Conservation (phyloP, 1,139 yeast genomes). For the Sugiyamaella neomexicana region DNA sequence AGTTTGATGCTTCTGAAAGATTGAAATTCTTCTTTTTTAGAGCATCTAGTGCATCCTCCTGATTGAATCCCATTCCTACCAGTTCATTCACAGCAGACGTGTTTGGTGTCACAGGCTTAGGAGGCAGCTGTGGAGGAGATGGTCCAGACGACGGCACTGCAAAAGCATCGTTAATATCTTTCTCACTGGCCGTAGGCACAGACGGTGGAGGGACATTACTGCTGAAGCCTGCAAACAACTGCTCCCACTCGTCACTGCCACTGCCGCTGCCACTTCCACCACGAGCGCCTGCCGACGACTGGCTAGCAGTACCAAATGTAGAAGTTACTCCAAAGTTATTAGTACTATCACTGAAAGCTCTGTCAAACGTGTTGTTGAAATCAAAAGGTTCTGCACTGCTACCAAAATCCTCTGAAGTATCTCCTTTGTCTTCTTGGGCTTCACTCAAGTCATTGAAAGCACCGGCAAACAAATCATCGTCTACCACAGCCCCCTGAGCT, state of each 20-base stretch:
- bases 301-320: constrained; percentile 11
- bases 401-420: constrained; percentile 24
- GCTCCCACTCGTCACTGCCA: constrained; percentile 81
- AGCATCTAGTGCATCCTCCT: constrained; percentile 64
- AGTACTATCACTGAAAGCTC: constrained; percentile 21
- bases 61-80: constrained; percentile 86
- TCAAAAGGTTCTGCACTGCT: constrained; percentile 43
- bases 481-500: constrained; percentile 16
- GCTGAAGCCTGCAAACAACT: constrained; percentile 86
- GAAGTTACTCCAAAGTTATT: constrained; percentile 11
- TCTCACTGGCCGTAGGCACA: constrained; percentile 22
- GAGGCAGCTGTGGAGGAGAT: constrained; percentile 23
- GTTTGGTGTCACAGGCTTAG: constrained; percentile 28
- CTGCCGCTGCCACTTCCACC: not conserved
- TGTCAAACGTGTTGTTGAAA: constrained; percentile 39
- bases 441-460: constrained; percentile 35
- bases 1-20: constrained; percentile 81
- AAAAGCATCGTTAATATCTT: constrained; percentile 33
- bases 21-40: constrained; percentile 69
- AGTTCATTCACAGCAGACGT: constrained; percentile 61
- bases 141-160: constrained; percentile 17
- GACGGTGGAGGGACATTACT: constrained; percentile 45
- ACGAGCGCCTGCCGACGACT: constrained; percentile 14
- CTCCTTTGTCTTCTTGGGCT: constrained; percentile 30
- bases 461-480: constrained; percentile 31